Evolutionary conservation across 73 alveolate species (phyloP).

Genomic region (Diophrys appendiculata): DNA sequence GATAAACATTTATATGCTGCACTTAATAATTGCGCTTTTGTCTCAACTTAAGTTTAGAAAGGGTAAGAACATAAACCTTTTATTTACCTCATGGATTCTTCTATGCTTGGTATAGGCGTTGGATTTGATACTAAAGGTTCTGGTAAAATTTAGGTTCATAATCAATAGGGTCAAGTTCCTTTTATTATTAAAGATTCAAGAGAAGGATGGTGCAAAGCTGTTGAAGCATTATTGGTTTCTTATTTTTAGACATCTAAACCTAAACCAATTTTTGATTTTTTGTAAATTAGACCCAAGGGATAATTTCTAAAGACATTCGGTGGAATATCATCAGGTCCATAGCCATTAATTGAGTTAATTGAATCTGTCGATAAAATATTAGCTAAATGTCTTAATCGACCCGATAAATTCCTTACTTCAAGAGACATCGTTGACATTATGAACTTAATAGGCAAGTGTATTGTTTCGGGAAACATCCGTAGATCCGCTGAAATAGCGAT

Average conservation of each 20-base stretch:
- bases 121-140: constrained; percentile 79
- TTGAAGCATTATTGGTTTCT: constrained; percentile 18
- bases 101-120: constrained; percentile 73
- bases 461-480: constrained; percentile 65
- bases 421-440: constrained; percentile 69
- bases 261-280: constrained; percentile 34
- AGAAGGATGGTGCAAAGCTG: constrained; percentile 72
- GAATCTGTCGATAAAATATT: neutral
- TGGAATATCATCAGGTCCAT: constrained; percentile 69
- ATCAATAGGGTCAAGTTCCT: constrained; percentile 2
- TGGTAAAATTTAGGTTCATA: constrained; percentile 7
- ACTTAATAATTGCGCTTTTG: constrained; percentile 71
- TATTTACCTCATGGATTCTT: constrained; percentile 61
- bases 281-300: constrained; percentile 62
- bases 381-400: neutral
- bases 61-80: constrained; percentile 22
- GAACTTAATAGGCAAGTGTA: constrained; percentile 74
- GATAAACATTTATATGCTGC: constrained; percentile 55
- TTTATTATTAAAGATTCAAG: constrained; percentile 44
- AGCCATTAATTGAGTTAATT: constrained; percentile 26
- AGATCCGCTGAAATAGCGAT: constrained; percentile 71
- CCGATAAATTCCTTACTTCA: constrained; percentile 20
- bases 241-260: constrained; percentile 27
- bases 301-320: constrained; percentile 61
- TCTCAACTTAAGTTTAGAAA: constrained; percentile 35